Percentiles rank a stretch among this genome's conserved stretches.
These are phyloP conservation scores for Monilinia fructicola DNA, from an alignment of 2,329 filamentous ascomycete genomes.

Conservation along the genomic window DNA sequence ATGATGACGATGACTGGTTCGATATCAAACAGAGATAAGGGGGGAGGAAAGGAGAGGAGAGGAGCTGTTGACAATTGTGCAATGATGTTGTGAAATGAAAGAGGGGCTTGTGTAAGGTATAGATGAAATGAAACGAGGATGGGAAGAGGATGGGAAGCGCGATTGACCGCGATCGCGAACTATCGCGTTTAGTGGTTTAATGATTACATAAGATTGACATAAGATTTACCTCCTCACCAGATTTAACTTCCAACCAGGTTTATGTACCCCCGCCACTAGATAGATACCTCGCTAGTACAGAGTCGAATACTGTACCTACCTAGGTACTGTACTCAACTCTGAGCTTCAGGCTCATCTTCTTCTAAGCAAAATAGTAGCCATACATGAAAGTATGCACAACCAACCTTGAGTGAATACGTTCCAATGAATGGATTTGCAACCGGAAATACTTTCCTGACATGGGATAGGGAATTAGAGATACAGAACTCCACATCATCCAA, in stretches of 20 bases:
- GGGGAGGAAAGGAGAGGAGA: neutral
- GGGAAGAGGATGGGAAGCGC: neutral
- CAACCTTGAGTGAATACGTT: neutral
- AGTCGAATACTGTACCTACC: too few species aligned
- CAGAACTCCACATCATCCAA: neutral
- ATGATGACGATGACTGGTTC: neutral
- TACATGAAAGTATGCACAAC: too few species aligned
- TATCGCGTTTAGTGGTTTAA: constrained; percentile 4
- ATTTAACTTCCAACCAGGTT: too few species aligned
- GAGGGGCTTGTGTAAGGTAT: neutral
- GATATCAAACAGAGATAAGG: neutral
- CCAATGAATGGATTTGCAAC: neutral
- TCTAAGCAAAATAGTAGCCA: too few species aligned
- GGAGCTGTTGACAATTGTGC: constrained; percentile 6
- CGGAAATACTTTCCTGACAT: neutral
- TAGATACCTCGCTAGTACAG: too few species aligned
- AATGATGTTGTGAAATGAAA: constrained; percentile 14
- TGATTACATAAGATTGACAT: constrained; percentile 8
- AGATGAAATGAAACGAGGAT: neutral
- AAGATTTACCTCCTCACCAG: neutral
- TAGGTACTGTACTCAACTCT: too few species aligned
- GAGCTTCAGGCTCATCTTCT: neutral
- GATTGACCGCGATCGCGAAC: constrained; percentile 9
- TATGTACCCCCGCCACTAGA: too few species aligned
- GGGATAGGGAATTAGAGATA: neutral